phyloP scores from a whole-genome alignment of 75 land plant genomes.

The Chamaecyparis obtusa region DNA sequence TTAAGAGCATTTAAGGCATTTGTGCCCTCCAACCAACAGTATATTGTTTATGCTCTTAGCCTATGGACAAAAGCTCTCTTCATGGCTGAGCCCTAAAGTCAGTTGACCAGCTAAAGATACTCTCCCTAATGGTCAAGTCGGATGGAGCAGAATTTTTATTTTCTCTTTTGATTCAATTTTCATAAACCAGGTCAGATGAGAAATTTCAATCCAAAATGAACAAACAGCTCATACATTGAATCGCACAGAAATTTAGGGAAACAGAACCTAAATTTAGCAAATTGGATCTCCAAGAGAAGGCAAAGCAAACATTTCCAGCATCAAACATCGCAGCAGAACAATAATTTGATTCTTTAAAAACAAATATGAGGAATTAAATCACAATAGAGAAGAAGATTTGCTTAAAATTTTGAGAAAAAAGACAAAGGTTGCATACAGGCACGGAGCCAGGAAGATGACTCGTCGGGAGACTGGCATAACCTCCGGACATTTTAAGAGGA shows the following conservation, averaged over 20 bases:
- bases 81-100: not conserved
- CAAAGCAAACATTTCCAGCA: not conserved
- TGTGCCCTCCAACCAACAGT: not conserved
- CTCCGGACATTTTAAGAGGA: not conserved
- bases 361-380: not conserved
- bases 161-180: no score
- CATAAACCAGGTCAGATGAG: not conserved
- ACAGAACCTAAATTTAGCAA: not conserved
- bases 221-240: not conserved
- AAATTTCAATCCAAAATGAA: not conserved
- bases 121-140: not conserved
- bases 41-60: not conserved
- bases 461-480: constrained; percentile 3
- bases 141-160: not conserved
- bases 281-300: not conserved
- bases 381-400: not conserved
- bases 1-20: no score
- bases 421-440: not conserved
- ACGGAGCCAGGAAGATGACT: constrained; percentile 5
- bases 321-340: not conserved
- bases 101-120: not conserved
- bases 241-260: not conserved
- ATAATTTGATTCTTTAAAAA: not conserved
- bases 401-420: not conserved
- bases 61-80: not conserved